Evolutionary conservation across 306 rosid species (phyloP).

Genomic region (Mimosa pudica): DNA sequence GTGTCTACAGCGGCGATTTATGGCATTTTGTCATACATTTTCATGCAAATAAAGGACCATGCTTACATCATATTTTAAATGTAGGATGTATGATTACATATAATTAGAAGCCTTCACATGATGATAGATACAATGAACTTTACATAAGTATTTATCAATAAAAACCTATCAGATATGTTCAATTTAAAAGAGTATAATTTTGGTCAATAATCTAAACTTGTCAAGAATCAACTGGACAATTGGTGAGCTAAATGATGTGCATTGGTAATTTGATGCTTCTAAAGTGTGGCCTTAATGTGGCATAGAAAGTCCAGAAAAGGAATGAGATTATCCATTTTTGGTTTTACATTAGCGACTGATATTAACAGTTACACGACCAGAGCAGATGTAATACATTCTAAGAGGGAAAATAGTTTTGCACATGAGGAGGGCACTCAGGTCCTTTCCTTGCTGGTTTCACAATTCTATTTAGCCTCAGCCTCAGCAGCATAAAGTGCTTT

Average conservation of each 20-base stretch:
- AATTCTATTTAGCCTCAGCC: background rate
- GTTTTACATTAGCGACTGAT: background rate
- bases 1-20: background rate
- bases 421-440: background rate
- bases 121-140: too few relatives aligned
- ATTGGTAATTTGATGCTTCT: background rate
- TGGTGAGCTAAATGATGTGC: background rate
- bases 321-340: slow-evolving; percentile 8
- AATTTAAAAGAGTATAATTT: background rate
- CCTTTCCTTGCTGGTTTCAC: background rate
- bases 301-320: slow-evolving; percentile 4
- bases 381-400: background rate
- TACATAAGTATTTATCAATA: background rate
- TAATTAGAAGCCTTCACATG: too few relatives aligned
- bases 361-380: slow-evolving; percentile 24
- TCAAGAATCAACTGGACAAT: background rate
- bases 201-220: background rate
- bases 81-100: too few relatives aligned
- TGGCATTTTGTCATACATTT: background rate
- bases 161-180: background rate
- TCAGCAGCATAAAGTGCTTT: slow-evolving; percentile 64
- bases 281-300: background rate
- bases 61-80: too few relatives aligned
- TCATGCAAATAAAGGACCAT: too few relatives aligned
- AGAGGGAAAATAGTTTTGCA: slow-evolving; percentile 23